Percentiles rank a stretch among this genome's conserved stretches.
These are phyloP conservation scores for Zalaria obscura DNA, from an alignment of 2,329 filamentous ascomycete genomes.

Conservation along the genomic window DNA sequence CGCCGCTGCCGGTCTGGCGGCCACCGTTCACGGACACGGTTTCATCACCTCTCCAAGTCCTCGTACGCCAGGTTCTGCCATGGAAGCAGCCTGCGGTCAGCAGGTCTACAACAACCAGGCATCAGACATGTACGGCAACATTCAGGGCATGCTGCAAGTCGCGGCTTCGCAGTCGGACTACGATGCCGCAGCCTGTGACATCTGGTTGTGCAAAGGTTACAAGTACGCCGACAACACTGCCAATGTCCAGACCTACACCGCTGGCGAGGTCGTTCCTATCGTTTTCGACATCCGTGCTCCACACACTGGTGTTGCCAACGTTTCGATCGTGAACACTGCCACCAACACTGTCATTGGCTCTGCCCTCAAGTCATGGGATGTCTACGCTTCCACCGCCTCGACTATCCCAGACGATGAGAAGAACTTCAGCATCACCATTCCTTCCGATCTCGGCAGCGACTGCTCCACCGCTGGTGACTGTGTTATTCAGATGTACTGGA, in stretches of 20 bases:
- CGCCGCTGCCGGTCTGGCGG: conserved; percentile 28
- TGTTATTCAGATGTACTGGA: conserved; percentile 51
- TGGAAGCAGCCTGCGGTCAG: conserved; percentile 37
- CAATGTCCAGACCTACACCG: conserved; percentile 37
- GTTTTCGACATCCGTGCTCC: conserved; percentile 35
- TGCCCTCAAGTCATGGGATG: conserved; percentile 39
- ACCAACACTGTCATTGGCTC: conserved; percentile 38
- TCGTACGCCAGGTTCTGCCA: conserved; percentile 37
- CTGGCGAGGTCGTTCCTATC: conserved; percentile 33
- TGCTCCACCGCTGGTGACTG: conserved; percentile 36
- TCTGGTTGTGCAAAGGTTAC: conserved; percentile 45
- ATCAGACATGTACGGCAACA: conserved; percentile 41
- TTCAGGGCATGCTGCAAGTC: conserved; percentile 40
- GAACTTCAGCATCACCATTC: conserved; percentile 40
- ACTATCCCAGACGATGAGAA: conserved; percentile 31
- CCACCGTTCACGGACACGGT: conserved; percentile 38
- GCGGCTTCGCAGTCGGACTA: conserved; percentile 34
- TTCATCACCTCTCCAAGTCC: conserved; percentile 34
- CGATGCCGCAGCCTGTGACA: conserved; percentile 32
- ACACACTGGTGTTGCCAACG: conserved; percentile 43
- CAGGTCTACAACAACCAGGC: conserved; percentile 40
- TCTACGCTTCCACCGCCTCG: conserved; percentile 36
- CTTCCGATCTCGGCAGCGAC: conserved; percentile 29
- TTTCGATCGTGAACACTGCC: conserved; percentile 41
- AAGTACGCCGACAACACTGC: conserved; percentile 41